These are phyloP conservation scores for Lyophyllum shimeji DNA, from an alignment of 768 basidiomycete species.

Conservation along the genomic window DNA sequence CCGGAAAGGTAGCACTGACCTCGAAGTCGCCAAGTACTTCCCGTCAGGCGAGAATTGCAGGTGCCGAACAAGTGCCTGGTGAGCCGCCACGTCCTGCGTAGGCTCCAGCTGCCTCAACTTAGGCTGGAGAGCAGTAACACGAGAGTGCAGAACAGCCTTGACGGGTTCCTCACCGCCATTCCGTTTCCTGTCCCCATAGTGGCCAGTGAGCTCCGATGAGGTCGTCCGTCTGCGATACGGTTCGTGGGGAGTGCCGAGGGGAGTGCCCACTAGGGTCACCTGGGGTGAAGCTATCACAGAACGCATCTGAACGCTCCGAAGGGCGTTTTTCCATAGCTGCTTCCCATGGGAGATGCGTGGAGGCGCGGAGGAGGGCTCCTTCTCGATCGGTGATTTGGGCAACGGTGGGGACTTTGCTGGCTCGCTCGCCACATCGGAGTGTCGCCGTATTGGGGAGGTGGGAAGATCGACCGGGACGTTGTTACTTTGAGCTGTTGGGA, in stretches of 20 bases:
- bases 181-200: slow-evolving; percentile 24
- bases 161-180: slow-evolving; percentile 30
- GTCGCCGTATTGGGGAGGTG: slow-evolving; percentile 14
- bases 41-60: slow-evolving; percentile 79
- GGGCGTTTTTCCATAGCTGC: slow-evolving; percentile 43
- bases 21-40: slow-evolving; percentile 70
- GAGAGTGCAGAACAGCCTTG: slow-evolving; percentile 43
- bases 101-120: slow-evolving; percentile 52
- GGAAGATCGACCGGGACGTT: slow-evolving; percentile 9
- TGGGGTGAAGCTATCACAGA: slow-evolving; percentile 23
- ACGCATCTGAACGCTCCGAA: slow-evolving; percentile 43
- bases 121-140: slow-evolving; percentile 55
- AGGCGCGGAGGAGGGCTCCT: slow-evolving; percentile 14
- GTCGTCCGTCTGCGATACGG: slow-evolving; percentile 37
- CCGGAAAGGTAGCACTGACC: slow-evolving; percentile 32
- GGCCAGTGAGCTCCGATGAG: slow-evolving; percentile 25
- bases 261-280: slow-evolving; percentile 5
- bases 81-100: slow-evolving; percentile 62
- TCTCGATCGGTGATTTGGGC: slow-evolving; percentile 18
- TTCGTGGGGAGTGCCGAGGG: slow-evolving; percentile 15
- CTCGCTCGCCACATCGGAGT: slow-evolving; percentile 22
- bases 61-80: slow-evolving; percentile 67
- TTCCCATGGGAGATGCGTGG: slow-evolving; percentile 31
- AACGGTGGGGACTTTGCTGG: slow-evolving; percentile 15
- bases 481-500: slow-evolving; percentile 21